Conservation (phyloP, 352 stramenopile species). For the Globisporangium splendens region DNA sequence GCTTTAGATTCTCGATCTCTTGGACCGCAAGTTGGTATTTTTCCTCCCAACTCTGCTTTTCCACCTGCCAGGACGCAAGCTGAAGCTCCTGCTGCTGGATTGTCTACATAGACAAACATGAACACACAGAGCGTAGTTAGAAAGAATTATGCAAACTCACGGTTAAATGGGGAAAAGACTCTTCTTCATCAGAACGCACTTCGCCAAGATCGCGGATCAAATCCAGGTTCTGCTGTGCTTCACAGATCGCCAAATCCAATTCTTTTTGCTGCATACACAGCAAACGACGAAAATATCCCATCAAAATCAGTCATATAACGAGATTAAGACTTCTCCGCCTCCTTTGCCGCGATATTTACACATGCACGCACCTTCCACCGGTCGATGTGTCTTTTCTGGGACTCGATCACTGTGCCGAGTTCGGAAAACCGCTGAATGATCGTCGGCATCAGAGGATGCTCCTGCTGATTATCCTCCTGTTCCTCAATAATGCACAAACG, state of each 20-base stretch:
- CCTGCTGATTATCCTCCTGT: constrained; percentile 76
- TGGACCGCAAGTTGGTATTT: constrained; percentile 59
- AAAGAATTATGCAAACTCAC: too few relatives aligned
- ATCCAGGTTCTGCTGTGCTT: constrained; percentile 63
- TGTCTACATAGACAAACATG: constrained; percentile 15
- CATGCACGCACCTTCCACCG: constrained; percentile 37
- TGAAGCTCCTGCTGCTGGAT: constrained; percentile 65
- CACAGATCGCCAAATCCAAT: constrained; percentile 70
- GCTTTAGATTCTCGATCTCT: constrained; percentile 48
- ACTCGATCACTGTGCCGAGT: constrained; percentile 78
- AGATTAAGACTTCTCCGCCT: too few relatives aligned
- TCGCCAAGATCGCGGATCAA: constrained; percentile 49
- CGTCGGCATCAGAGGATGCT: constrained; percentile 68
- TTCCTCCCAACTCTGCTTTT: constrained; percentile 79
- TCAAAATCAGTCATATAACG: too few relatives aligned
- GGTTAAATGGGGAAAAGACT: too few relatives aligned
- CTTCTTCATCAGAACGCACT: constrained; percentile 18
- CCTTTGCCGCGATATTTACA: too few relatives aligned
- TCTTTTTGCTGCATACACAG: constrained; percentile 52
- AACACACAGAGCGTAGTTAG: too few relatives aligned
- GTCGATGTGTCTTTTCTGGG: constrained; percentile 82
- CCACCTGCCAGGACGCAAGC: constrained; percentile 41
- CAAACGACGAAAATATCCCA: too few relatives aligned
- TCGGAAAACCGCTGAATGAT: constrained; percentile 79
- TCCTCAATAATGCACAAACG: constrained; percentile 36